These are phyloP conservation scores for Dovyalis caffra DNA, from an alignment of 345 rosid species.

Conservation along the genomic window DNA sequence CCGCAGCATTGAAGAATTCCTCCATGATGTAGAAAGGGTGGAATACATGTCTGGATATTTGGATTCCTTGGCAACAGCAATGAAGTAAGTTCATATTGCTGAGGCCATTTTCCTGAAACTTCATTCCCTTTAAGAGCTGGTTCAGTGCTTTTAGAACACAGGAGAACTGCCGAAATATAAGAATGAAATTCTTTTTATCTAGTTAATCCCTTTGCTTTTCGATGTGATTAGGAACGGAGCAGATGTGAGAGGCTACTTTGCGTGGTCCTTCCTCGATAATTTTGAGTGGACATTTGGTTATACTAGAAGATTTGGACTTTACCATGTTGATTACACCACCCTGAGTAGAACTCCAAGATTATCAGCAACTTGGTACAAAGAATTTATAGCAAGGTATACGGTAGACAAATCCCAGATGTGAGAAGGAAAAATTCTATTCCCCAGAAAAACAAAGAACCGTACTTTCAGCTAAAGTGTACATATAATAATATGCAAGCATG, in stretches of 20 bases:
- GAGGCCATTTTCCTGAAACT: not conserved
- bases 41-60: constrained; percentile 50
- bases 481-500: too few relatives aligned
- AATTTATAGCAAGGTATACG: constrained; percentile 39
- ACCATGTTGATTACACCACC: constrained; percentile 53
- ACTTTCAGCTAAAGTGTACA: too few relatives aligned
- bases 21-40: constrained; percentile 51
- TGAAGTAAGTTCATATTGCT: constrained; percentile 36
- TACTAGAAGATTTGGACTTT: constrained; percentile 54
- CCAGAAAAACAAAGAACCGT: too few relatives aligned
- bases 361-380: constrained; percentile 64
- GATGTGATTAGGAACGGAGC: constrained; percentile 55
- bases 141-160: not conserved
- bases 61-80: constrained; percentile 43
- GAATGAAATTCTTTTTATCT: too few relatives aligned
- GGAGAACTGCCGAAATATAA: not conserved
- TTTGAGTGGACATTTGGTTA: constrained; percentile 70
- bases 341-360: constrained; percentile 56
- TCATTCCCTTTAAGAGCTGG: too few relatives aligned
- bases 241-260: constrained; percentile 70
- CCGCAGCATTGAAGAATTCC: constrained; percentile 15
- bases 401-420: not conserved
- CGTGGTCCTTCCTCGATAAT: constrained; percentile 77
- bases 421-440: not conserved
- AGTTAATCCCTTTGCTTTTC: not conserved